Conservation (phyloP, 1,284 basidiomycete genomes). For the Ceratobasidium sp. region DNA sequence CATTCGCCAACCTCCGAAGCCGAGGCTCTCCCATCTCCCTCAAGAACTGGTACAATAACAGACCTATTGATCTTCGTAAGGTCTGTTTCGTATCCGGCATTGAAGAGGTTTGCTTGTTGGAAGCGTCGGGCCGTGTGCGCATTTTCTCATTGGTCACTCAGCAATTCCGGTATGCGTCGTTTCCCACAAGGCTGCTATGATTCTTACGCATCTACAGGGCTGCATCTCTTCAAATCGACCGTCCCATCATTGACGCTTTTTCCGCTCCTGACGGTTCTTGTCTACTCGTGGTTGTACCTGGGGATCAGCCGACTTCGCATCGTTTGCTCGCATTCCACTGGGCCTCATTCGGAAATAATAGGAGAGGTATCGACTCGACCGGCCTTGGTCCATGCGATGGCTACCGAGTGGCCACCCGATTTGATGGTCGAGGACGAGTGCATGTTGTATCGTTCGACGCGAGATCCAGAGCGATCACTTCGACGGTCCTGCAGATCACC, state of each 20-base stretch:
- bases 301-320: neutral
- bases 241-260: conserved; percentile 10
- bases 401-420: conserved; percentile 54
- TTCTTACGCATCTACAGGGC: conserved; percentile 1
- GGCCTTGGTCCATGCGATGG: conserved; percentile 45
- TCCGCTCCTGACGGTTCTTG: conserved; percentile 40
- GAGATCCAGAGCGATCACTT: conserved; percentile 49
- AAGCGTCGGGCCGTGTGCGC: conserved; percentile 40
- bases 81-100: conserved; percentile 39
- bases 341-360: conserved; percentile 59
- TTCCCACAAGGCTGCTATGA: neutral
- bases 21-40: conserved; percentile 40
- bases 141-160: conserved; percentile 42
- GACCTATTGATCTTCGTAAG: conserved; percentile 15
- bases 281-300: conserved; percentile 5
- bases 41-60: conserved; percentile 41
- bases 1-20: conserved; percentile 32
- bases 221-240: conserved; percentile 1
- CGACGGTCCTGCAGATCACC: conserved; percentile 59
- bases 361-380: conserved; percentile 52
- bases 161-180: conserved; percentile 41
- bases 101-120: conserved; percentile 43
- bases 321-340: conserved; percentile 58
- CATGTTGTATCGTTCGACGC: conserved; percentile 56
- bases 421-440: conserved; percentile 54